Base-by-base conservation (phyloP, 2,329 filamentous ascomycete genomes). In the Ophiostoma sp. region DNA sequence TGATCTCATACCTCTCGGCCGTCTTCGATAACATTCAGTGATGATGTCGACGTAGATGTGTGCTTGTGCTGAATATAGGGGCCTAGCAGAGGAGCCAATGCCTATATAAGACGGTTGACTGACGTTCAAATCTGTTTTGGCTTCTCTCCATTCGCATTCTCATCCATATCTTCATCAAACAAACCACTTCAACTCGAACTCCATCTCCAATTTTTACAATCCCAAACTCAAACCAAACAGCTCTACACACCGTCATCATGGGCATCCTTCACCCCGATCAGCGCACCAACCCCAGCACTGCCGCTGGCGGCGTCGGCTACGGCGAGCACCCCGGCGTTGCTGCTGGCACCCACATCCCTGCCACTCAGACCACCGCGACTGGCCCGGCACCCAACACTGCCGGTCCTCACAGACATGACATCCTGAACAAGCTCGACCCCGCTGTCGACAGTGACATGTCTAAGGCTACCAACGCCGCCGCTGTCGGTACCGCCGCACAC, bases 381-480 rank as follows among this genome's bases (percentile, higher is more conserved):
- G 75, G 75, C 23, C 76, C 75, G 5, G 52, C 52, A 15, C 52
- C 52, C 52, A 57, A 57, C 23, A 57, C 52, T 6, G 52, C 52
- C 52, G 81, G 81, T 3, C 81, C 81, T 41, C 81, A 83, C 74
- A 78, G 77, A 73, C 77, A 76, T 44, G 78, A 81, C 70, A 33
- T 81, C 66, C 11, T 79, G 72, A 83, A 83, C 76, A 81, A 80
- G 76, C 67, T 81, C 6, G 80, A 82, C 70, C 80, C 80, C 20
- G 71, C 72, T 20, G 80, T 82, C 5, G 80, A 82, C 71, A 78
- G 77, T 20, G 77, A 81, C 41, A 54, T 72, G 57, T 69, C 67
- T 52, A 72, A 69, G 48, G 48, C 15, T 13, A 6, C 67, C 10
- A 52, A 27, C 1, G 48, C 68, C 0, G 65, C 33, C 15, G 23